A percentile compares a stretch with the other conserved stretches of the same genome.
Evolutionary conservation across 176 grass and related monocot species (phyloP).

Genomic region (Pharus latifolius): DNA sequence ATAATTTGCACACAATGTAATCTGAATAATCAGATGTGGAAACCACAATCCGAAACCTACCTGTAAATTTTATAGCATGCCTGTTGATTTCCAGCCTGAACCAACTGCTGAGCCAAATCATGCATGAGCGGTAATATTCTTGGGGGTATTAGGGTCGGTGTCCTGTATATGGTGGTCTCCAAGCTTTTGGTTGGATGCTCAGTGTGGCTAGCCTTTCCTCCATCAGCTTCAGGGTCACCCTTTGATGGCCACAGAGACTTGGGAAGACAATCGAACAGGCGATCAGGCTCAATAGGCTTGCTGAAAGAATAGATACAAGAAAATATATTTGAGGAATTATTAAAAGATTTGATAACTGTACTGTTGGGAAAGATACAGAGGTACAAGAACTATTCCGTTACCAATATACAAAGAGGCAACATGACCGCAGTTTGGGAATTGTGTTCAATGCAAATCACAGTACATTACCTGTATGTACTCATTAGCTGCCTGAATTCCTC

Average conservation of each 20-base stretch:
- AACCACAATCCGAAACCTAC: slow-evolving; percentile 7
- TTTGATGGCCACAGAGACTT: slow-evolving; percentile 52
- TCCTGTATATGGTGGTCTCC: slow-evolving; percentile 56
- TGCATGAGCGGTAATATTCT: slow-evolving; percentile 73
- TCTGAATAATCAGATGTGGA: background rate
- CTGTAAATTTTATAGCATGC: slow-evolving; percentile 58
- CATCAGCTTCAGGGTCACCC: slow-evolving; percentile 16
- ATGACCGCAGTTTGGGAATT: background rate
- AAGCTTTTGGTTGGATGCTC: slow-evolving; percentile 67
- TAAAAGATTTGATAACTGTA: background rate
- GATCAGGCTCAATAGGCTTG: slow-evolving; percentile 83
- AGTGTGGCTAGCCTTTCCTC: slow-evolving; percentile 5
- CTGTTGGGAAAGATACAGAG: background rate
- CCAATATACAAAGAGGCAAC: background rate
- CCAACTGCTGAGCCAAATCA: slow-evolving; percentile 87
- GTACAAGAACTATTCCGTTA: background rate
- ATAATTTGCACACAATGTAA: slow-evolving; percentile 8
- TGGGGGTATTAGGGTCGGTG: slow-evolving; percentile 72
- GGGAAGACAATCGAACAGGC: slow-evolving; percentile 76
- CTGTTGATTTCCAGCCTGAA: slow-evolving; percentile 74
- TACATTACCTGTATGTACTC: slow-evolving; percentile 46
- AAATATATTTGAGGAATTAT: background rate
- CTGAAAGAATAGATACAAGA: slow-evolving; percentile 38
- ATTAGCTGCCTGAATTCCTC: slow-evolving; percentile 84
- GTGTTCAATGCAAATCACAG: background rate